Evolutionary conservation across 257 asterid genomes (phyloP), one percentile per base, ranked within the genome.

Genomic region (Scutellaria barbata): DNA sequence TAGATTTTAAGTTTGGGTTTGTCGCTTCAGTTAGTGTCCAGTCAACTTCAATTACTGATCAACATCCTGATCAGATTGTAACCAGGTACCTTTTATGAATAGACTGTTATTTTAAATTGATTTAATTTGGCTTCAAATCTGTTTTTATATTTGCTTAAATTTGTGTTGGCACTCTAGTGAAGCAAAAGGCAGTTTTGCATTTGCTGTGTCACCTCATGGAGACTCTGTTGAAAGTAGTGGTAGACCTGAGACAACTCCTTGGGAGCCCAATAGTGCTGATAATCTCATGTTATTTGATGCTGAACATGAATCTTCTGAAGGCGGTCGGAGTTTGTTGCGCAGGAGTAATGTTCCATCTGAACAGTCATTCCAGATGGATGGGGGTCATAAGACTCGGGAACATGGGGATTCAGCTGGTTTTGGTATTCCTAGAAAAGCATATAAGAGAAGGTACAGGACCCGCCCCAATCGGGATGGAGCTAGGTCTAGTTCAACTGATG

Each of bases 211-310:
- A 66, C 88, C 96, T 79, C 90, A 80, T 82, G 96, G 96, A 53
- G 98, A 92, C 82, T 90, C 98, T 54, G 84, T 87, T 65, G 96
- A 92, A 85, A 92, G 98, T 81, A 86, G 95, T 67, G 96, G 90
- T 74, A 82, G 92, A 83, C 96, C 89, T 63, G 89, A 82, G 74
- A 81, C 76, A 76, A 82, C 78, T 80, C 85, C 77, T 58, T 83
- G 85, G 79, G 96, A 90, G 71, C 91, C 95, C 20, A 87, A 83
- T 80, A 88, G 91, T 76, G 98, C 98, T 68, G 98, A 92, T 83
- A 92, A 88, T 83, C 96, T 90, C 74, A 80, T 86, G 87, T 85
- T 88, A 72, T 84, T 92, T 81, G 92, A 85, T 72, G 88, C 78
- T 79, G 96, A 86, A 56, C 86, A 78, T 81, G 90, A 84, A 74